A percentile compares a stretch with the other conserved stretches of the same genome.
Evolutionary conservation across 768 basidiomycete genomes (phyloP).

Genomic region (Lentinula lateritia): DNA sequence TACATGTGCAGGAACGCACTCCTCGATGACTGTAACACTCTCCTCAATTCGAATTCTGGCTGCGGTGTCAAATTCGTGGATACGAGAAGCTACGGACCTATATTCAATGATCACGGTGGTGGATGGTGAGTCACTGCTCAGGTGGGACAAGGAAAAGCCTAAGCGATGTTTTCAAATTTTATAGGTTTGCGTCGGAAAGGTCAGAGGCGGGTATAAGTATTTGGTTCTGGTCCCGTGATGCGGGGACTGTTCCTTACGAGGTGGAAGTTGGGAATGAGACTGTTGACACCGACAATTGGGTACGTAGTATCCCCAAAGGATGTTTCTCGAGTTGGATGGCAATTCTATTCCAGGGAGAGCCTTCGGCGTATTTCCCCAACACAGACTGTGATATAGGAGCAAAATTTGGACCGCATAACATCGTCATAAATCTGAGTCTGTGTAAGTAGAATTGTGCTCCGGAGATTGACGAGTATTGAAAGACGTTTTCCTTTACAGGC

Average conservation of each 20-base stretch:
- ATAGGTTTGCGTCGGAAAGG: conserved; percentile 61
- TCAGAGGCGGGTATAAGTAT: conserved; percentile 51
- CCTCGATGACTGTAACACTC: conserved; percentile 37
- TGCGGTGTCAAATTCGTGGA: conserved; percentile 38
- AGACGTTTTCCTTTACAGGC: conserved; percentile 15
- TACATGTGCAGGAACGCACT: conserved; percentile 20
- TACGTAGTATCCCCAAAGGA: conserved; percentile 17
- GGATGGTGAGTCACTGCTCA: conserved; percentile 40
- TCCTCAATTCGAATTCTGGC: conserved; percentile 41
- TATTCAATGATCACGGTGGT: conserved; percentile 53
- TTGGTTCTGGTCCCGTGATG: conserved; percentile 68
- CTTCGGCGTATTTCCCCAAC: conserved; percentile 56
- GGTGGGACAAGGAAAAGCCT: no score
- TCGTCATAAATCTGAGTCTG: conserved; percentile 52
- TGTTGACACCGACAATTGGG: conserved; percentile 51
- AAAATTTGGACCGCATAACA: conserved; percentile 52
- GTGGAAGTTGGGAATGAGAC: conserved; percentile 31
- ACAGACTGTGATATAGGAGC: conserved; percentile 50
- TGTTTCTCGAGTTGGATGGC: neutral
- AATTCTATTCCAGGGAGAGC: conserved; percentile 37
- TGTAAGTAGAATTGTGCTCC: conserved; percentile 19
- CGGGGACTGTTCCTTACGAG: conserved; percentile 39
- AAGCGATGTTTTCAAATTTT: neutral
- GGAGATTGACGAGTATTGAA: neutral
- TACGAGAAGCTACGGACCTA: conserved; percentile 46